Conservation (phyloP, 1,284 basidiomycete genomes). For the Ustilago xerochloae region DNA sequence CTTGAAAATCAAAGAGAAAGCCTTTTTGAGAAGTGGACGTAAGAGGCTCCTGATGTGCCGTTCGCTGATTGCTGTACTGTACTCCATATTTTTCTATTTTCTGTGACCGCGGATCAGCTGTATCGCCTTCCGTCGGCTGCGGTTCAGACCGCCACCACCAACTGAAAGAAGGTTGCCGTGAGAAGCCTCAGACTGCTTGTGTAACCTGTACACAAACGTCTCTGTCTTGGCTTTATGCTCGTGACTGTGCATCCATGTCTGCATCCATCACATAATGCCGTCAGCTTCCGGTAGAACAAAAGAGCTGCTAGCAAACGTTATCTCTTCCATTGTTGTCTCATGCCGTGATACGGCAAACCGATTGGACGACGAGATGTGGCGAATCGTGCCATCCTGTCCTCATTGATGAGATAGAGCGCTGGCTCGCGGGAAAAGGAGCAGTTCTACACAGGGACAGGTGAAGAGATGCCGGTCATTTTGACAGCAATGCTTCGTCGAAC, state of each 20-base stretch:
- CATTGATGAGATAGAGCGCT: background rate
- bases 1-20: background rate
- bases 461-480: background rate
- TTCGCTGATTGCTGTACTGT: background rate
- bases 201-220: too few species aligned
- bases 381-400: background rate
- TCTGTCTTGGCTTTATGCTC: too few species aligned
- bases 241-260: too few species aligned
- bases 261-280: too few species aligned
- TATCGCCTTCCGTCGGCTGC: constrained; percentile 7
- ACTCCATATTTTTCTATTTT: background rate
- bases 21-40: background rate
- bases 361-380: background rate
- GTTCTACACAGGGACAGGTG: too few species aligned
- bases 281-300: background rate
- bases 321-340: background rate
- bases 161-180: background rate
- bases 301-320: background rate
- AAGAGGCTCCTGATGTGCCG: background rate
- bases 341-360: background rate
- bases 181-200: too few species aligned
- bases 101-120: background rate
- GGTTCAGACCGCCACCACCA: constrained; percentile 8
- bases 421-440: background rate
- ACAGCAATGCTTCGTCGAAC: too few species aligned